phyloP scores from a whole-genome alignment of 2,329 filamentous ascomycete genomes.

The Tothia fuscella region DNA sequence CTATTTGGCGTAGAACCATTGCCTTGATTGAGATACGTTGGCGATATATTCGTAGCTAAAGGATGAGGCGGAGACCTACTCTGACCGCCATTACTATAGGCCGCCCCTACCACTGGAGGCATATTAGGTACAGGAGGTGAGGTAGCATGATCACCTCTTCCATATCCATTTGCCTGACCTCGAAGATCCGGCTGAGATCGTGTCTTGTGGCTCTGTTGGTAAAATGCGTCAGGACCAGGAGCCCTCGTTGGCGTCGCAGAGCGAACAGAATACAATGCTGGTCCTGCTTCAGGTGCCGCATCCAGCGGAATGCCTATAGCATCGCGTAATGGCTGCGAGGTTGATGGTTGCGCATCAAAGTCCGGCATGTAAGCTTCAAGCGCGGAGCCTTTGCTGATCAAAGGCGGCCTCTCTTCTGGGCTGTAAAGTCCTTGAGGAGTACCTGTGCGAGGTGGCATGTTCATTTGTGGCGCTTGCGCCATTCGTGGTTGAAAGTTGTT shows the following conservation, averaged over 20 bases:
- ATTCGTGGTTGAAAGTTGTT: background rate
- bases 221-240: conserved; percentile 13
- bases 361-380: conserved; percentile 40
- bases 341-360: conserved; percentile 43
- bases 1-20: conserved; percentile 9
- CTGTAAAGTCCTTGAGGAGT: conserved; percentile 2
- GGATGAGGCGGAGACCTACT: background rate
- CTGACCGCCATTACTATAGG: background rate
- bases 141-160: conserved; percentile 12
- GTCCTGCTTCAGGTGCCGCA: conserved; percentile 12
- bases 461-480: background rate
- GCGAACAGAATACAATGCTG: no score
- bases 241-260: no score
- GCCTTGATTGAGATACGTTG: conserved; percentile 11
- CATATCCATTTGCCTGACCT: conserved; percentile 1
- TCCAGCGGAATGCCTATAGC: conserved; percentile 11
- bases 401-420: conserved; percentile 1
- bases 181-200: conserved; percentile 58
- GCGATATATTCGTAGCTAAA: background rate
- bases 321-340: conserved; percentile 12
- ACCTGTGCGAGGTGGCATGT: conserved; percentile 4
- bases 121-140: conserved; percentile 2
- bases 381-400: conserved; percentile 20
- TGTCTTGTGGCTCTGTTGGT: conserved; percentile 39
- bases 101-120: conserved; percentile 5